A percentile compares a stretch with the other conserved stretches of the same genome.
phyloP scores from a whole-genome alignment of 2,329 filamentous ascomycete genomes.

The Aspergillus latus region DNA sequence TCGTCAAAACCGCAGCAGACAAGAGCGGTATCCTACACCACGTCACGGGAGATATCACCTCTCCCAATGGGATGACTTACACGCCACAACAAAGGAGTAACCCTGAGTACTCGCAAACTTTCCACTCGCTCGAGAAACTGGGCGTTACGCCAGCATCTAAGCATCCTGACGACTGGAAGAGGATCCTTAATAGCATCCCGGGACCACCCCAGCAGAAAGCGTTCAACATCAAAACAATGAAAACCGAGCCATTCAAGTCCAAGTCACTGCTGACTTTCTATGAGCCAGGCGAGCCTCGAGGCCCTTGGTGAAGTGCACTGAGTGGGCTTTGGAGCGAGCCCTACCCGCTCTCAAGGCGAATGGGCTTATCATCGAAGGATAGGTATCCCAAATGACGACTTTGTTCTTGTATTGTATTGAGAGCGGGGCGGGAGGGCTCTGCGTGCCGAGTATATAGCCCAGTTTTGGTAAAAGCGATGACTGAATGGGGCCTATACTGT shows the following conservation, averaged over 20 bases:
- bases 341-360: slow-evolving; percentile 12
- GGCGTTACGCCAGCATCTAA: slow-evolving; percentile 6
- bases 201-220: slow-evolving; percentile 16
- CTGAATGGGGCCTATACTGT: too few relatives aligned
- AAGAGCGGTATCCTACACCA: slow-evolving; percentile 10
- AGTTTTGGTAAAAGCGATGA: too few relatives aligned
- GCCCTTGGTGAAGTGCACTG: slow-evolving; percentile 17
- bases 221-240: slow-evolving; percentile 15
- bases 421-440: too few relatives aligned
- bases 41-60: slow-evolving; percentile 16
- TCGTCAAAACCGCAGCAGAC: slow-evolving; percentile 11
- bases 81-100: background rate
- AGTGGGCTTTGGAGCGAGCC: slow-evolving; percentile 17
- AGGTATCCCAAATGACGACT: too few relatives aligned
- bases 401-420: too few relatives aligned
- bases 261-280: slow-evolving; percentile 11
- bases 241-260: slow-evolving; percentile 15
- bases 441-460: too few relatives aligned
- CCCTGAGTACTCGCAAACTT: slow-evolving; percentile 1
- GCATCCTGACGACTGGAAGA: slow-evolving; percentile 7
- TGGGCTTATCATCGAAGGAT: background rate
- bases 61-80: slow-evolving; percentile 13
- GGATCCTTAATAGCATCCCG: slow-evolving; percentile 1
- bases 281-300: slow-evolving; percentile 1
- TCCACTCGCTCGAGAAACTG: slow-evolving; percentile 3